These are phyloP conservation scores for Neurospora tetraspora DNA, from an alignment of 495 filamentous ascomycete species.

Conservation along the genomic window DNA sequence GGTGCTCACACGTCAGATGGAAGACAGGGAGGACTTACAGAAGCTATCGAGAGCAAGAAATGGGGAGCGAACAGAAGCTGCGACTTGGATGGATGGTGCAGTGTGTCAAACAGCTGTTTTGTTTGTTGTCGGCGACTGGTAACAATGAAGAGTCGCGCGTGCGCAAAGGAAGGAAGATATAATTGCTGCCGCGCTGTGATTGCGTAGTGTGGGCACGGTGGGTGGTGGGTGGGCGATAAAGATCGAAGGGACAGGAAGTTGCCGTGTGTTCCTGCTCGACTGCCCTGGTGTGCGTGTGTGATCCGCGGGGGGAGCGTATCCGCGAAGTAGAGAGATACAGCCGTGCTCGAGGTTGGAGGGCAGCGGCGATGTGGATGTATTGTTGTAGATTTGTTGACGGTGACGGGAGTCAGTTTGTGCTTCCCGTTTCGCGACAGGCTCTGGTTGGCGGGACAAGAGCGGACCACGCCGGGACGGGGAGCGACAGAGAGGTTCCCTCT, in stretches of 20 bases:
- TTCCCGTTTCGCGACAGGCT: slow-evolving; percentile 8
- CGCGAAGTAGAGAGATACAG: background rate
- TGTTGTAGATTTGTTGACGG: slow-evolving; percentile 1
- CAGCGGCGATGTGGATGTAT: background rate
- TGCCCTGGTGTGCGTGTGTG: background rate
- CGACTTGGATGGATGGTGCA: background rate
- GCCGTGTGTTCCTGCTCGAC: background rate
- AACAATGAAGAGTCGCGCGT: background rate
- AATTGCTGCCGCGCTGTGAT: background rate
- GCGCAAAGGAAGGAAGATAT: background rate
- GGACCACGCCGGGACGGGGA: background rate
- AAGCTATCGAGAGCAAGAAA: background rate
- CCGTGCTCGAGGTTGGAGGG: background rate
- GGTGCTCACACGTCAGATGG: background rate
- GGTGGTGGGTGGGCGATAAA: background rate
- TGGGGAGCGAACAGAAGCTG: background rate
- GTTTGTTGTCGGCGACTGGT: background rate
- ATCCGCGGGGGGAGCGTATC: background rate
- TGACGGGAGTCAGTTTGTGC: slow-evolving; percentile 7
- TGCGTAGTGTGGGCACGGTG: background rate
- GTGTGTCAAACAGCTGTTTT: background rate
- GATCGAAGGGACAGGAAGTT: background rate
- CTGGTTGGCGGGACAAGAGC: slow-evolving; percentile 17
- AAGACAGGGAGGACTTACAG: background rate
- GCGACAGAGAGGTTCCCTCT: background rate